phyloP scores from a whole-genome alignment of 257 asterid species.

The Datura wrightii region DNA sequence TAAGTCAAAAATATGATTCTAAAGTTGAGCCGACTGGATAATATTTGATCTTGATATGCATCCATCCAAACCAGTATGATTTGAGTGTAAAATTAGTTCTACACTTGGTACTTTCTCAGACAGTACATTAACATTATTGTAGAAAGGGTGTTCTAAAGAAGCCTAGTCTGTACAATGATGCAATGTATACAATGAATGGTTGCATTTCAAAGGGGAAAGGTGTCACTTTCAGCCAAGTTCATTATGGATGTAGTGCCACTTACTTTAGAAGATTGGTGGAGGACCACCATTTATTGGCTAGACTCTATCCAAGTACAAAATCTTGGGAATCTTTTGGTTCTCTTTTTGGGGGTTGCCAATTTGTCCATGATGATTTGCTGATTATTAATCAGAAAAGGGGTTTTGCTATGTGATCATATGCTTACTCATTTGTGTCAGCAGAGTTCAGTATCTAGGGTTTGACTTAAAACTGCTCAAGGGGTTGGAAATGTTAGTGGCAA shows the following conservation, averaged over 20 bases:
- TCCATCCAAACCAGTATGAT: neutral
- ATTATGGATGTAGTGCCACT: conserved; percentile 49
- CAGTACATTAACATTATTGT: conserved; percentile 8
- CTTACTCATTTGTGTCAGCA: neutral
- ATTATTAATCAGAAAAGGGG: conserved; percentile 11
- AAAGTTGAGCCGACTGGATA: neutral
- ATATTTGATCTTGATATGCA: neutral
- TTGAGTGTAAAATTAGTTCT: neutral
- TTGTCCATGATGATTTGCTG: conserved; percentile 13
- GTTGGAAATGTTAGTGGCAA: neutral
- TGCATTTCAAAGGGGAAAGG: conserved; percentile 40
- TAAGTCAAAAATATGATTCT: neutral
- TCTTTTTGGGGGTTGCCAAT: conserved; percentile 18
- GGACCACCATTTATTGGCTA: conserved; percentile 63
- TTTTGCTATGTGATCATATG: neutral
- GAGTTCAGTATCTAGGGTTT: neutral
- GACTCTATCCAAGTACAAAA: conserved; percentile 35
- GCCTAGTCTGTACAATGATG: conserved; percentile 18
- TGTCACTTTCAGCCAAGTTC: conserved; percentile 42
- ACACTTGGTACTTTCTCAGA: neutral
- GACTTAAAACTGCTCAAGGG: neutral
- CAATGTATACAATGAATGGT: conserved; percentile 34
- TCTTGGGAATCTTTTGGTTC: conserved; percentile 36
- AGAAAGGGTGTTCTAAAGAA: neutral
- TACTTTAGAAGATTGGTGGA: conserved; percentile 42